Percentiles rank a stretch among this genome's conserved stretches.
These are phyloP conservation scores for Hymenoscyphus infarciens DNA, from an alignment of 2,329 filamentous ascomycete genomes.

Conservation along the genomic window DNA sequence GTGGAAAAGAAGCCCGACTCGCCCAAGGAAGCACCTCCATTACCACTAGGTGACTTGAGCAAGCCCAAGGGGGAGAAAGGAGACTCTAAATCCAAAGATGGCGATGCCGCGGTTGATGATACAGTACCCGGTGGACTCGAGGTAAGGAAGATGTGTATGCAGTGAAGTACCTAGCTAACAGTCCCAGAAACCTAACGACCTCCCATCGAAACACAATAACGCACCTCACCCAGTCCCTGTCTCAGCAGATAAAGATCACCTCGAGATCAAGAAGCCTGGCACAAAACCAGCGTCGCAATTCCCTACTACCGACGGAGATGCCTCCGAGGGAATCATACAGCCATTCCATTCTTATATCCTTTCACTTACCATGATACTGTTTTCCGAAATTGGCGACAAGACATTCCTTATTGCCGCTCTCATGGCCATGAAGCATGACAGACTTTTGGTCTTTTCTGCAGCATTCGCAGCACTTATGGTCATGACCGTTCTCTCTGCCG, in stretches of 20 bases:
- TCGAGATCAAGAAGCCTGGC: constrained; percentile 48
- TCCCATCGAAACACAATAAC: constrained; percentile 75
- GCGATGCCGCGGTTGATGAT: constrained; percentile 37
- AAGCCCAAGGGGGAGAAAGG: constrained; percentile 45
- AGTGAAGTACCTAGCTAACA: constrained; percentile 22
- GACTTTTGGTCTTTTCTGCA: constrained; percentile 88
- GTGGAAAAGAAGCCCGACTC: constrained; percentile 72
- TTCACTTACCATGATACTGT: constrained; percentile 94
- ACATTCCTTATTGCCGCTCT: constrained; percentile 95
- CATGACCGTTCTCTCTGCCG: constrained; percentile 93
- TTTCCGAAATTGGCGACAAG: constrained; percentile 97
- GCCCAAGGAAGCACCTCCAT: constrained; percentile 79
- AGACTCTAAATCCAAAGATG: constrained; percentile 29
- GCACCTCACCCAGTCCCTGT: constrained; percentile 67
- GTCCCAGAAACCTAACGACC: constrained; percentile 70
- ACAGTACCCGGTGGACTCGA: constrained; percentile 48
- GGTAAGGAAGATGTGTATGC: constrained; percentile 42
- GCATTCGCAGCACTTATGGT: constrained; percentile 87
- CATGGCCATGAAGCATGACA: constrained; percentile 98
- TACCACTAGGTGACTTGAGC: constrained; percentile 77
- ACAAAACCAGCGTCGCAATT: constrained; percentile 37
- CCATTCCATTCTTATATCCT: constrained; percentile 86
- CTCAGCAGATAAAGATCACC: constrained; percentile 61
- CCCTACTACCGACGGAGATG: constrained; percentile 36
- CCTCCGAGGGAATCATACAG: constrained; percentile 62